Conservation (phyloP, 768 basidiomycete genomes). For the Lepiota venenata region DNA sequence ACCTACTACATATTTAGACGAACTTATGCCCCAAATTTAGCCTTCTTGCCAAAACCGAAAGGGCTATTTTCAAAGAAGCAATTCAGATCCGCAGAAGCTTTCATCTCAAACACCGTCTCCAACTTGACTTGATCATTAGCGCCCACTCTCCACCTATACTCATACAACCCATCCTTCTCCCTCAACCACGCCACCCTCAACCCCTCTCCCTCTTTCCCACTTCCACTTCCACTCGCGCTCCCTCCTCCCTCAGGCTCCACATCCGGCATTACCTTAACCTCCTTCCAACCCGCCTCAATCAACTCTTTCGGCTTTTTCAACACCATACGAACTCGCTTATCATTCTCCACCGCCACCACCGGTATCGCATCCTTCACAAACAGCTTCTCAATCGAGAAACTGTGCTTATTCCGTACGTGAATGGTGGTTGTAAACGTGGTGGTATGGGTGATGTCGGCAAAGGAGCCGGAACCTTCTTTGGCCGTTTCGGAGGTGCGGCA, state of each 20-base stretch:
- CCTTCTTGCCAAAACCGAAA: too few species aligned
- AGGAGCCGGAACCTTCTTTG: slow-evolving; percentile 34
- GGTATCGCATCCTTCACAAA: slow-evolving; percentile 47
- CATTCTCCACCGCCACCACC: slow-evolving; percentile 25
- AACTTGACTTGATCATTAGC: slow-evolving; percentile 23
- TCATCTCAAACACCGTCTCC: slow-evolving; percentile 45
- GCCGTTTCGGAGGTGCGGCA: slow-evolving; percentile 32
- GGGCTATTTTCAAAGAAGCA: not conserved
- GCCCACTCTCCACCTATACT: slow-evolving; percentile 35
- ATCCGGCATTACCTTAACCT: slow-evolving; percentile 21
- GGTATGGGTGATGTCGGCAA: slow-evolving; percentile 40
- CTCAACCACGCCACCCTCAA: slow-evolving; percentile 21
- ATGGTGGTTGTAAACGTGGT: slow-evolving; percentile 44
- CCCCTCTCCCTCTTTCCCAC: slow-evolving; percentile 17
- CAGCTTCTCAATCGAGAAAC: slow-evolving; percentile 39
- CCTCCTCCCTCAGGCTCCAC: not conserved
- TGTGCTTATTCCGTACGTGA: slow-evolving; percentile 45
- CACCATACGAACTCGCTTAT: slow-evolving; percentile 40
- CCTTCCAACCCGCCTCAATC: slow-evolving; percentile 39
- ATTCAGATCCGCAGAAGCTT: not conserved
- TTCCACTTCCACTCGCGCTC: too few species aligned
- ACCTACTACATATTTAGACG: too few species aligned
- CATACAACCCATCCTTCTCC: slow-evolving; percentile 33
- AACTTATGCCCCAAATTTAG: too few species aligned
- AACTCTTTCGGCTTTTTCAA: slow-evolving; percentile 45